Evolutionary conservation across 495 filamentous ascomycete species (phyloP).

Genomic region (Neurospora tetraspora): DNA sequence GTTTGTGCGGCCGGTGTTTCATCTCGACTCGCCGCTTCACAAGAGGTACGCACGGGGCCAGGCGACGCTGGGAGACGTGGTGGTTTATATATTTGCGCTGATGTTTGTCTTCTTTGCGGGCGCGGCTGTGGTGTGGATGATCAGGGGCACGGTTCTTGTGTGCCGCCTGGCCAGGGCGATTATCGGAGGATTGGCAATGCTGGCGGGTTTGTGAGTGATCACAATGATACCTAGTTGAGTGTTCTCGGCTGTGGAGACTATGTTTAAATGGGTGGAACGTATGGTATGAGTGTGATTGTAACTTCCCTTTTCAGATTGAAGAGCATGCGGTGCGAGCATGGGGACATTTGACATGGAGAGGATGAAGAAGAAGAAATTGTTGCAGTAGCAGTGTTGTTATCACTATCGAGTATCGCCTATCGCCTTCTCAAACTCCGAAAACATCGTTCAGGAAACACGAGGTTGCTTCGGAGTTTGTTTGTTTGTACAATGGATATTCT

Average conservation of each 20-base stretch:
- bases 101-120: constrained; percentile 12
- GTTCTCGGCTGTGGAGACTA: background rate
- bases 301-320: background rate
- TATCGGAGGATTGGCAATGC: constrained; percentile 4
- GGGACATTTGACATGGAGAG: background rate
- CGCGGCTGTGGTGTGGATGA: constrained; percentile 8
- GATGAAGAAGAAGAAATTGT: background rate
- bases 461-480: background rate
- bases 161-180: constrained; percentile 2
- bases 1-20: constrained; percentile 20
- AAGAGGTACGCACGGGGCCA: constrained; percentile 7
- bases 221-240: background rate
- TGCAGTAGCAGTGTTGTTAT: background rate
- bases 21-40: constrained; percentile 16
- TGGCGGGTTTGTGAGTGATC: constrained; percentile 12
- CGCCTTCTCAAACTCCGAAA: background rate
- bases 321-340: too few species aligned
- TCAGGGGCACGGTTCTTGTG: constrained; percentile 10
- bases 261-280: too few species aligned
- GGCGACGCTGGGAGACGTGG: constrained; percentile 15
- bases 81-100: constrained; percentile 12
- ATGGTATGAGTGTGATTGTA: too few species aligned
- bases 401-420: background rate
- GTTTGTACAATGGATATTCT: background rate
- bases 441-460: background rate